These are phyloP conservation scores for Globisporangium takayamanum DNA, from an alignment of 352 stramenopile species.

Conservation along the genomic window DNA sequence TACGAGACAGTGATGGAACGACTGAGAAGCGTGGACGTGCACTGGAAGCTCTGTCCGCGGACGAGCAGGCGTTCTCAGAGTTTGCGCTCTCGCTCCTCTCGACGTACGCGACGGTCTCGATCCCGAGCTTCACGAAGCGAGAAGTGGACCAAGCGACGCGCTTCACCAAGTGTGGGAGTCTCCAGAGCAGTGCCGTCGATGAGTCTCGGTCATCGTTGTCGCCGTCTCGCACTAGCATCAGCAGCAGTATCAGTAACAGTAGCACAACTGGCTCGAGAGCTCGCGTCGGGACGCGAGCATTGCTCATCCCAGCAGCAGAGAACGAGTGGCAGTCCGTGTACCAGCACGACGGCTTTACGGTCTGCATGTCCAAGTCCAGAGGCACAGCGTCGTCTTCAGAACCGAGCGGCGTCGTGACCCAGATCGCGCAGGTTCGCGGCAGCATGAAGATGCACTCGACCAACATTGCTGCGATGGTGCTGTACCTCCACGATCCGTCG, in stretches of 20 bases:
- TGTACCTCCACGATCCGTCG: constrained; percentile 19
- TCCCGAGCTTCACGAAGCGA: constrained; percentile 25
- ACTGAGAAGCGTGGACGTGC: background rate
- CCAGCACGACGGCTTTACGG: constrained; percentile 4
- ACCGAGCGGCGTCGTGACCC: background rate
- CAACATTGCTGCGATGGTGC: constrained; percentile 14
- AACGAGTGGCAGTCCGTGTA: constrained; percentile 11
- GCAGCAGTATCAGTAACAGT: background rate
- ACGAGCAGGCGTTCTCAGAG: constrained; percentile 21
- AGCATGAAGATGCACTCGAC: constrained; percentile 15
- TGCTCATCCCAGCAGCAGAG: constrained; percentile 12
- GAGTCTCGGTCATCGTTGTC: background rate
- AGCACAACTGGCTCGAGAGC: background rate
- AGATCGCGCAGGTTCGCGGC: constrained; percentile 21
- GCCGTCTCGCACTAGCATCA: background rate
- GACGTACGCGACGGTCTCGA: constrained; percentile 23
- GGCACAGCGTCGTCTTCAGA: background rate
- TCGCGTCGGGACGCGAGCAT: constrained; percentile 9
- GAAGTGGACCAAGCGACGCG: constrained; percentile 26
- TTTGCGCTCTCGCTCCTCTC: constrained; percentile 25
- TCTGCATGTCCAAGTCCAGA: constrained; percentile 9
- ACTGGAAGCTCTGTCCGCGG: background rate
- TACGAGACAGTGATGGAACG: too few relatives aligned
- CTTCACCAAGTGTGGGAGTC: constrained; percentile 21
- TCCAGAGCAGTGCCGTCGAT: constrained; percentile 7